Evolutionary conservation across 164 flowering plant genomes (phyloP).

Genomic region (Chimonanthus salicifolius): DNA sequence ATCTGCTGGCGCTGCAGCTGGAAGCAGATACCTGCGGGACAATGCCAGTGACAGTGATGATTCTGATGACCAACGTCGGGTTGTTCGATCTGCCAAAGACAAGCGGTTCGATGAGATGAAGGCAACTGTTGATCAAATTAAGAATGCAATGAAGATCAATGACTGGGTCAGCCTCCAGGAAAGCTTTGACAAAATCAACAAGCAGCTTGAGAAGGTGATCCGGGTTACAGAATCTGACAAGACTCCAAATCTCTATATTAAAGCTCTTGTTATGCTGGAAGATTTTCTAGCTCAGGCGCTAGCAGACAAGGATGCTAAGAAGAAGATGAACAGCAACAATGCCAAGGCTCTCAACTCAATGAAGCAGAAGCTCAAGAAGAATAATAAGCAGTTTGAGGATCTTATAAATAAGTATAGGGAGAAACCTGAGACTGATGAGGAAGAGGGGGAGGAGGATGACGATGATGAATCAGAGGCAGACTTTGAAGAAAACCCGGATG

Average conservation of each 20-base stretch:
- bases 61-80: conserved; percentile 54
- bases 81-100: conserved; percentile 73
- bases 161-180: conserved; percentile 94
- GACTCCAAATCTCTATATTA: conserved; percentile 63
- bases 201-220: conserved; percentile 88
- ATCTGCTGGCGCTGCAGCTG: conserved; percentile 20
- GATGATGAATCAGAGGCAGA: conserved; percentile 35
- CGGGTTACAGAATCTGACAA: conserved; percentile 64
- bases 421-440: conserved; percentile 70
- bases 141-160: conserved; percentile 88
- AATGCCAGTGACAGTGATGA: conserved; percentile 66
- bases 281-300: conserved; percentile 69
- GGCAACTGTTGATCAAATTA: conserved; percentile 77
- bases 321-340: conserved; percentile 86
- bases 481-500: conserved; percentile 39
- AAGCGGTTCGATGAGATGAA: conserved; percentile 77
- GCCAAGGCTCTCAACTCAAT: conserved; percentile 83
- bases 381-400: conserved; percentile 80
- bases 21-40: conserved; percentile 37
- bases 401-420: conserved; percentile 63
- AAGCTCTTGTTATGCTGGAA: conserved; percentile 74
- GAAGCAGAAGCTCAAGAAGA: conserved; percentile 94
- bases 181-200: conserved; percentile 78
- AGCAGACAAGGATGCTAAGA: conserved; percentile 87
- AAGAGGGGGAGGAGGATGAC: conserved; percentile 21